Evolutionary conservation across 1,284 basidiomycete species (phyloP), one percentile per base, ranked within the genome.

Genomic region (Mycena citricolor): DNA sequence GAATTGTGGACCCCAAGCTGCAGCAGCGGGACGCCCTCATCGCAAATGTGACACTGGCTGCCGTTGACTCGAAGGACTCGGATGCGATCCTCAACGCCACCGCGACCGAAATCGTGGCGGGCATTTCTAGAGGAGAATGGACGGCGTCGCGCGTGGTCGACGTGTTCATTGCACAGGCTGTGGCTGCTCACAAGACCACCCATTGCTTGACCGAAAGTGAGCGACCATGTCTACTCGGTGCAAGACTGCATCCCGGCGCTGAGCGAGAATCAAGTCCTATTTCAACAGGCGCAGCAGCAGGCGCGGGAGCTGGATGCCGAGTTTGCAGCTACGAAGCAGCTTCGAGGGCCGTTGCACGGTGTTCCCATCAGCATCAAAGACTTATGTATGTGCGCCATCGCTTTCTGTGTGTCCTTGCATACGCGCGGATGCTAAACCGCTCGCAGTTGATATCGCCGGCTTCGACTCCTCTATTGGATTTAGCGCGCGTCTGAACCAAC

Each of bases 171-270:
- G 68, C 77, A 2, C 76, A 81, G 4, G 81, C 90, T 1, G 73
- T 68, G 2, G 61, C 73, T 22, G 83, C 86, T 1, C 88, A 94
- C 17, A 63, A 67, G 35, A 64, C 66, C 30, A 85, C 81, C 7
- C 93, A 92, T 58, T 87, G 84, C 60, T 54, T 91, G 16, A 92
- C 90, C 2, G 90, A 93, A 71, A 75, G 86, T 83, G 43, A 25
- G 54, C 31, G 11, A 5, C 23, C 51, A 57, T 51, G 32, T 21
- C 17, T 32, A 20, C 21, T 19, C 11, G 19, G 17, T 4, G 13
- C 8, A 19, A 32, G 14, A n/a, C 39, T 21, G 21, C 28, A 20
- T 31, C 32, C 20, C 13, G 38, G 35, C 31, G 3, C 12, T 19
- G 23, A 12, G 24, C 30, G 14, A 14, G 19, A 11, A 25, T 19